Percentiles rank a stretch among this genome's conserved stretches.
These are phyloP conservation scores for Mucor indicus DNA, from an alignment of 371 early-diverging fungal genomes.

Conservation along the genomic window DNA sequence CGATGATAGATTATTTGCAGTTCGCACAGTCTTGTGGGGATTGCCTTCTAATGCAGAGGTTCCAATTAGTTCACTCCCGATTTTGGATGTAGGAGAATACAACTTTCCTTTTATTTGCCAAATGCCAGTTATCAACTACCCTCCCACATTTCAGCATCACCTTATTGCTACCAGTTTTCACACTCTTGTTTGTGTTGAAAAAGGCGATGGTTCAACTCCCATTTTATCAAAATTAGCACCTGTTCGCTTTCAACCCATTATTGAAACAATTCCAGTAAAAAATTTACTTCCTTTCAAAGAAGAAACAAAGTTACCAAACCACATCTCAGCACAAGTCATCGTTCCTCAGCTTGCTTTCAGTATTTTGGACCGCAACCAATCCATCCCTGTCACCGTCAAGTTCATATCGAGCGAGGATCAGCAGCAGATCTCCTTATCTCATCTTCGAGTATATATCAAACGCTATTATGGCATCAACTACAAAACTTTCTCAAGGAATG, in stretches of 20 bases:
- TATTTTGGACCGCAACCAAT: conserved; percentile 10
- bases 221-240: conserved; percentile 15
- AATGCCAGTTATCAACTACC: conserved; percentile 33
- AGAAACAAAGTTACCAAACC: conserved; percentile 5
- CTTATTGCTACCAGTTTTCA: conserved; percentile 19
- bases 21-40: conserved; percentile 26
- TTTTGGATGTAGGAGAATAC: conserved; percentile 24
- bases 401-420: conserved; percentile 4
- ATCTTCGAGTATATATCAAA: conserved; percentile 22
- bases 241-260: conserved; percentile 18
- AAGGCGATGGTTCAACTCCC: conserved; percentile 5
- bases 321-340: conserved; percentile 7
- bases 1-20: conserved; percentile 31
- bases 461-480: conserved; percentile 22
- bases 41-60: conserved; percentile 7
- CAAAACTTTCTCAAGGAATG: conserved; percentile 24
- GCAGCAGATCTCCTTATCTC: conserved; percentile 2
- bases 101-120: conserved; percentile 26
- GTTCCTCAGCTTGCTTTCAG: conserved; percentile 26
- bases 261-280: conserved; percentile 22
- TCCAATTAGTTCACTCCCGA: conserved; percentile 13
- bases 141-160: conserved; percentile 28
- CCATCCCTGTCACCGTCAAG: conserved; percentile 14
- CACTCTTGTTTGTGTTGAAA: conserved; percentile 19
- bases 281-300: conserved; percentile 7